phyloP scores from a whole-genome alignment of 805 yeast genomes.

The Priceomyces medius region DNA sequence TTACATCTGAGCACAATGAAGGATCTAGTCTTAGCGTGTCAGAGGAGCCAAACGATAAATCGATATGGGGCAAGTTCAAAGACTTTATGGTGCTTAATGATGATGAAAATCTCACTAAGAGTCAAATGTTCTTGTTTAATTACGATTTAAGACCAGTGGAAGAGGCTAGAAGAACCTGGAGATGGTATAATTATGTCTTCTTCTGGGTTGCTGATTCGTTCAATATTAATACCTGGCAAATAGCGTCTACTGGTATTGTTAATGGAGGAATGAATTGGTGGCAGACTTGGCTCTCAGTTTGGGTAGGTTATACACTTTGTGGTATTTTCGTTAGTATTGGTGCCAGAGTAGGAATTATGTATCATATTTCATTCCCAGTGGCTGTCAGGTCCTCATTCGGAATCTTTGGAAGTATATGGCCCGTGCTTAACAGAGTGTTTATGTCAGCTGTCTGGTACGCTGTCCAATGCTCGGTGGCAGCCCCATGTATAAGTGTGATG shows the following conservation, averaged over 20 bases:
- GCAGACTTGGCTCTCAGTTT: constrained; percentile 86
- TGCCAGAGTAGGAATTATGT: constrained; percentile 76
- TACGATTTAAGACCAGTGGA: constrained; percentile 81
- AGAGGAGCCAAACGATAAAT: not conserved
- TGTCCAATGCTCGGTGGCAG: constrained; percentile 83
- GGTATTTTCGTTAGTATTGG: constrained; percentile 69
- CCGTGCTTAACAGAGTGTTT: constrained; percentile 81
- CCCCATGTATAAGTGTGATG: constrained; percentile 73
- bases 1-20: not conserved
- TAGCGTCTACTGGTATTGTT: constrained; percentile 79
- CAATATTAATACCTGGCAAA: constrained; percentile 88
- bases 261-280: constrained; percentile 81
- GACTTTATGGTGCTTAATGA: constrained; percentile 30
- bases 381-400: constrained; percentile 82
- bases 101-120: constrained; percentile 44
- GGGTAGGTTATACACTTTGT: constrained; percentile 76
- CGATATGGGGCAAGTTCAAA: constrained; percentile 12
- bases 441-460: constrained; percentile 89
- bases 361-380: constrained; percentile 85
- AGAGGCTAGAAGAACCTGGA: constrained; percentile 73
- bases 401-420: constrained; percentile 84
- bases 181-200: constrained; percentile 74
- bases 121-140: constrained; percentile 69
- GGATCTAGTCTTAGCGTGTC: not conserved
- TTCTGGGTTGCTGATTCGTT: constrained; percentile 91